Evolutionary conservation across 257 asterid genomes (phyloP).

Genomic region (Jasminum sambac): DNA sequence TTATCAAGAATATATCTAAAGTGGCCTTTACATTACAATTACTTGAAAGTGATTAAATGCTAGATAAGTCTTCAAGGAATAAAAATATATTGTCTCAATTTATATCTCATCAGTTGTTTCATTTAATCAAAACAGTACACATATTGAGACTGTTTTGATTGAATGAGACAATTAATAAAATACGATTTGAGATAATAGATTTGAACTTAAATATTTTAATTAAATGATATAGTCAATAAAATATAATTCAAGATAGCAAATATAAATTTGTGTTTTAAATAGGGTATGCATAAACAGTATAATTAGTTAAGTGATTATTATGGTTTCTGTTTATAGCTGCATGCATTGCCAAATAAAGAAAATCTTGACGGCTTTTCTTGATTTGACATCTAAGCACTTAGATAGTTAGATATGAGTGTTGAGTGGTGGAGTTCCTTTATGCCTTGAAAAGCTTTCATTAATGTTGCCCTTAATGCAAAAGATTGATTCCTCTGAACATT

Average conservation of each 20-base stretch:
- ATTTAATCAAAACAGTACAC: no score
- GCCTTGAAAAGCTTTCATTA: background rate
- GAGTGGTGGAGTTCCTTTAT: constrained; percentile 1
- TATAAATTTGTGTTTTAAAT: background rate
- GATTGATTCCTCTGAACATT: background rate
- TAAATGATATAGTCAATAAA: background rate
- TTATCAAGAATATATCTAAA: background rate
- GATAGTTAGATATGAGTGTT: background rate
- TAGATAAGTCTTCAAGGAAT: no score
- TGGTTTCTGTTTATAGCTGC: background rate
- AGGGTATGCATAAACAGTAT: background rate
- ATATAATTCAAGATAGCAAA: background rate
- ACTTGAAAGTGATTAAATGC: background rate
- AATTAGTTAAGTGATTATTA: background rate
- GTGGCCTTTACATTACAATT: background rate
- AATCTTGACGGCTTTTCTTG: background rate
- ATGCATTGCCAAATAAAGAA: background rate
- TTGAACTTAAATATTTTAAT: no score
- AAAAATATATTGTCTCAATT: no score
- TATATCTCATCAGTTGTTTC: no score
- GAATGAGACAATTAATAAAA: no score
- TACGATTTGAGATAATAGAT: no score
- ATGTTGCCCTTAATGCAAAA: background rate
- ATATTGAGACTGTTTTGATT: no score
- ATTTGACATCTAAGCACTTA: background rate